Evolutionary conservation across 371 early-diverging fungal species (phyloP), one percentile per base, ranked within the genome.

Genomic region (Mucor indicus): DNA sequence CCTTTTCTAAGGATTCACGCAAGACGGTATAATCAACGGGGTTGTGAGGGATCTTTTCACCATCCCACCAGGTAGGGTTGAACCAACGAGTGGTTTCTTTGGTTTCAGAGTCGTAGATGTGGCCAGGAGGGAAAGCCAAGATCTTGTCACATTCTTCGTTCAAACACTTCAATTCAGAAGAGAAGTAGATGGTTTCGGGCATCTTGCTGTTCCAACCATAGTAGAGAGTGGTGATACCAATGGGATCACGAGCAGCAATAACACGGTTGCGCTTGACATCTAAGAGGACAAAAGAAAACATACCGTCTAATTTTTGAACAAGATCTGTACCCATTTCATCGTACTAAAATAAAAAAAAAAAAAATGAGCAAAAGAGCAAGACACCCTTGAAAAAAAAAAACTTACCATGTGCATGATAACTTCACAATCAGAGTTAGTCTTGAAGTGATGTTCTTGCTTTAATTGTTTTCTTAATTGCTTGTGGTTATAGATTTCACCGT

Each of bases 401-500:
- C 81, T 61, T 81, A 95, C 95, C 80, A 93, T 64, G 62, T 91
- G 90, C 65, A 97, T 72, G 45, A 97, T 94, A 47, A 95, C 86
- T 70, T 97, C 96, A 78, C 98, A 97, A 69, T 97, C 98, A 46
- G 95, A 95, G 57, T 90, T 87, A 43, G 98, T 95, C 79, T 90
- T 85, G 83, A 95, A 96, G 40, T 69, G 75, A 53, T 70, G 77
- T 38, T 61, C 55, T 60, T 65, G 57, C 76, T 90, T 90, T 54
- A 96, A 75, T 55, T 68, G 53, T 58, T 83, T 80, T 51, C 88
- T 81, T 23, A 97, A 83, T 20, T 81, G 74, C 61, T 87, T 85
- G 75, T 97, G 95, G 88, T 97, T 97, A 80, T 97, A 97, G 69
- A 97, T 97, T 71, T 97, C 98, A 48, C 96, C 98, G 75, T 97